Evolutionary conservation across 305 asterid species (phyloP).

Genomic region (Fraxinus paxiana): DNA sequence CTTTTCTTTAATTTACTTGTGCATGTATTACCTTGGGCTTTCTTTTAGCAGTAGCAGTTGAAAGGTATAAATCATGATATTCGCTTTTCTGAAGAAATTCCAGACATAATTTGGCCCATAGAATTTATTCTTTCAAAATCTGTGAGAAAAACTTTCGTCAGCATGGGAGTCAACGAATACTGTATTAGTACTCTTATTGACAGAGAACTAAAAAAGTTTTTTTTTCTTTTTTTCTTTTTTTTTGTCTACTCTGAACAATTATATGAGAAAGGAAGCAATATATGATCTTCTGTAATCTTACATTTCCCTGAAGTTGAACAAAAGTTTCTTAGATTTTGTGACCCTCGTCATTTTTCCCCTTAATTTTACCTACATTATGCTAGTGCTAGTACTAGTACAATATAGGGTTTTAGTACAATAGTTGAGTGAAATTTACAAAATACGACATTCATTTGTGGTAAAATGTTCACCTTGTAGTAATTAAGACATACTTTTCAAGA

Average conservation of each 20-base stretch:
- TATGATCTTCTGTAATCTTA: constrained; percentile 11
- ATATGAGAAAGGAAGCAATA: background rate
- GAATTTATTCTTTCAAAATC: background rate
- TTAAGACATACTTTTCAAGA: background rate
- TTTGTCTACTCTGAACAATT: background rate
- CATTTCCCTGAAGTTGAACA: background rate
- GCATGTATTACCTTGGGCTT: background rate
- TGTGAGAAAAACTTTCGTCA: background rate
- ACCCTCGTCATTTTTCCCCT: background rate
- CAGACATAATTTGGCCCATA: background rate
- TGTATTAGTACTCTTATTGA: background rate
- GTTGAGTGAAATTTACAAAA: background rate
- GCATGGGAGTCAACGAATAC: background rate
- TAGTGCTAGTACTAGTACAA: background rate
- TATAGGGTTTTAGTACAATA: background rate
- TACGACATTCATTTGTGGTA: background rate
- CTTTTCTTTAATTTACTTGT: constrained; percentile 5
- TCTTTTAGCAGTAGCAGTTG: background rate
- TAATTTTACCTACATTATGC: background rate
- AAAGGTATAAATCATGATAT: background rate
- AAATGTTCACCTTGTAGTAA: background rate
- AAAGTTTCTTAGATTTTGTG: background rate
- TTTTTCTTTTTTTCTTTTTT: no score
- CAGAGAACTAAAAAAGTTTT: background rate
- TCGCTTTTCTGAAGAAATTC: constrained; percentile 9